Conservation (phyloP, 805 yeast genomes). For the Candida takata region DNA sequence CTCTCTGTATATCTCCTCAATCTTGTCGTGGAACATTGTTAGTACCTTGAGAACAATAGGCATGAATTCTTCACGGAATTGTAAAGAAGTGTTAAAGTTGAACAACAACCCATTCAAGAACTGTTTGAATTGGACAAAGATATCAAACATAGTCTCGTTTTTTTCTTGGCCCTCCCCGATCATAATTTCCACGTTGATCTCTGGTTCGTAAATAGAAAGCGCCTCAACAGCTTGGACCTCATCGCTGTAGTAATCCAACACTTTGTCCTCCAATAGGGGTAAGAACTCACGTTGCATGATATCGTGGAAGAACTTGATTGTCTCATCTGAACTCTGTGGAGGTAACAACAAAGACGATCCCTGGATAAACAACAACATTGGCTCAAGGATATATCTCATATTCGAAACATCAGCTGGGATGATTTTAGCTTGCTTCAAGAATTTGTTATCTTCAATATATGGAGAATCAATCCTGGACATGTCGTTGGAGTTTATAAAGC, state of each 20-base stretch:
- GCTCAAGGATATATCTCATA: slow-evolving; percentile 72
- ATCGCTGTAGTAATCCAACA: slow-evolving; percentile 45
- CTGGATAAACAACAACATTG: slow-evolving; percentile 61
- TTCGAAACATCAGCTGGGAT: slow-evolving; percentile 70
- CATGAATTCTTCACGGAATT: slow-evolving; percentile 22
- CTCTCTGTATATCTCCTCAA: slow-evolving; percentile 19
- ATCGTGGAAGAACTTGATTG: slow-evolving; percentile 44
- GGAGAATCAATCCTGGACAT: slow-evolving; percentile 31
- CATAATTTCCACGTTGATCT: neutral
- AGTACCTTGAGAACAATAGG: slow-evolving; percentile 19
- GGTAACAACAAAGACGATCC: slow-evolving; percentile 43
- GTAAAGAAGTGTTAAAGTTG: slow-evolving; percentile 22
- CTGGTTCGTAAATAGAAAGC: slow-evolving; percentile 25
- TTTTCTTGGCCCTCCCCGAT: slow-evolving; percentile 1
- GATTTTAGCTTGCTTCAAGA: slow-evolving; percentile 52
- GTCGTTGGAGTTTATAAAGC: slow-evolving; percentile 37
- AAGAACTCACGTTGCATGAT: slow-evolving; percentile 62
- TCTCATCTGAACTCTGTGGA: slow-evolving; percentile 19
- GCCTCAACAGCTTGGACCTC: slow-evolving; percentile 35
- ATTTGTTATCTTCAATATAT: slow-evolving; percentile 55
- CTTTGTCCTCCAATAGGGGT: slow-evolving; percentile 52
- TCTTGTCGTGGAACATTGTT: slow-evolving; percentile 17
- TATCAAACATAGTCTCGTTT: slow-evolving; percentile 9
- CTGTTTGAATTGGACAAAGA: slow-evolving; percentile 17
- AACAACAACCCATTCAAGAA: slow-evolving; percentile 17